Conservation (phyloP, 2,329 filamentous ascomycete genomes). For the Cladosporium oxysporum region DNA sequence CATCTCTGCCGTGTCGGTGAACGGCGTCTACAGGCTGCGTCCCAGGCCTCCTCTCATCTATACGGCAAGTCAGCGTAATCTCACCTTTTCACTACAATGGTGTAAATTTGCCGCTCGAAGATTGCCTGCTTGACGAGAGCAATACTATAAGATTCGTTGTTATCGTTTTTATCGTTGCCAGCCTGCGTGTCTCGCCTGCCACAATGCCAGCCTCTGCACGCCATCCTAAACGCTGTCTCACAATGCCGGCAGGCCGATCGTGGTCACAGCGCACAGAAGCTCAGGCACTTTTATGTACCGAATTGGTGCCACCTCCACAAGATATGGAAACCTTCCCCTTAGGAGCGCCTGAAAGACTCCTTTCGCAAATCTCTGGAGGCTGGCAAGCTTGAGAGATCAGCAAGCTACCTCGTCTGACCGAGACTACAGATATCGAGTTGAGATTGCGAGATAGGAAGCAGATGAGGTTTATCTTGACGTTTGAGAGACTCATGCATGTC, state of each 20-base stretch:
- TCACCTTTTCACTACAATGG: neutral
- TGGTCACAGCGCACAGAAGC: constrained; percentile 3
- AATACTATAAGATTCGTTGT: neutral
- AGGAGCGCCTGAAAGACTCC: neutral
- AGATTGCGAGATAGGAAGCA: neutral
- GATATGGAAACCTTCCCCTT: neutral
- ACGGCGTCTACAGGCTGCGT: neutral
- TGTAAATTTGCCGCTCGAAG: neutral
- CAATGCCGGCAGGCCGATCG: neutral
- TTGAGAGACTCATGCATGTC: neutral
- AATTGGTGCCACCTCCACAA: constrained; percentile 1
- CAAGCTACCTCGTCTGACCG: neutral
- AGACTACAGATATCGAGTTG: neutral
- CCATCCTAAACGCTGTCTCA: constrained; percentile 8
- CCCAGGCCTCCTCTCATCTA: neutral
- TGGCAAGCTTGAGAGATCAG: neutral
- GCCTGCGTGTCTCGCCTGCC: neutral
- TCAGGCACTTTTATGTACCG: neutral
- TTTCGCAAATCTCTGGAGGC: neutral
- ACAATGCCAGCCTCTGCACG: constrained; percentile 7
- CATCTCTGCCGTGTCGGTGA: neutral
- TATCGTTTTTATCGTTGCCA: constrained; percentile 4
- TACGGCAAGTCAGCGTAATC: neutral
- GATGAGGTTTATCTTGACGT: neutral
- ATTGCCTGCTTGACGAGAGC: neutral